Conservation (phyloP, 345 rosid genomes). For the Eucalyptus sideroxylon region DNA sequence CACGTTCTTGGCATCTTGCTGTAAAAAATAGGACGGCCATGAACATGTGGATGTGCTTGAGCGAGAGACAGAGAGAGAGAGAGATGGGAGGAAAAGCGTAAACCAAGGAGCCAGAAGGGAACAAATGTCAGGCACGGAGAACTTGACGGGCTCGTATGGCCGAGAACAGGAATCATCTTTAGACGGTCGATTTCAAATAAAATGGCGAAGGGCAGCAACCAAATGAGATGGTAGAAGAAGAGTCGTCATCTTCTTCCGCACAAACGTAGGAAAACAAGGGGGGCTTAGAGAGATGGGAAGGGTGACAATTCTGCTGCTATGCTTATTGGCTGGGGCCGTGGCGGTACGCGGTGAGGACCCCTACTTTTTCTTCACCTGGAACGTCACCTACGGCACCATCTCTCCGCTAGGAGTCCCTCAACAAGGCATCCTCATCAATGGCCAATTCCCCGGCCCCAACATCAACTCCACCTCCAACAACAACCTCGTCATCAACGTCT, state of each 20-base stretch:
- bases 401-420: slow-evolving; percentile 2
- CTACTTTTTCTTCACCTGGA: slow-evolving; percentile 6
- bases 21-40: not conserved
- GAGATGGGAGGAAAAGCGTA: not conserved
- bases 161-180: not conserved
- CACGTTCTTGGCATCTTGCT: not conserved
- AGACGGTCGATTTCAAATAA: not conserved
- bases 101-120: not conserved
- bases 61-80: not conserved
- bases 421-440: slow-evolving; percentile 29
- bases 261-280: not conserved
- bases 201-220: not conserved
- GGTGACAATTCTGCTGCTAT: not conserved
- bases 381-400: slow-evolving; percentile 4
- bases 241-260: not conserved
- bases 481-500: slow-evolving; percentile 26
- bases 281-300: not conserved
- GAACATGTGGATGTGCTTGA: not conserved
- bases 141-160: not conserved
- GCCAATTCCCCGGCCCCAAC: slow-evolving; percentile 36
- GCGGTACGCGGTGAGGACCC: not conserved
- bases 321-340: not conserved
- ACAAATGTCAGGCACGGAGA: not conserved
- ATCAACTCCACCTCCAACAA: slow-evolving; percentile 36
- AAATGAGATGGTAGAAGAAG: not conserved